Evolutionary conservation across 495 filamentous ascomycete genomes (phyloP), one percentile per base, ranked within the genome.

Genomic region (Penicillium riverlandense): DNA sequence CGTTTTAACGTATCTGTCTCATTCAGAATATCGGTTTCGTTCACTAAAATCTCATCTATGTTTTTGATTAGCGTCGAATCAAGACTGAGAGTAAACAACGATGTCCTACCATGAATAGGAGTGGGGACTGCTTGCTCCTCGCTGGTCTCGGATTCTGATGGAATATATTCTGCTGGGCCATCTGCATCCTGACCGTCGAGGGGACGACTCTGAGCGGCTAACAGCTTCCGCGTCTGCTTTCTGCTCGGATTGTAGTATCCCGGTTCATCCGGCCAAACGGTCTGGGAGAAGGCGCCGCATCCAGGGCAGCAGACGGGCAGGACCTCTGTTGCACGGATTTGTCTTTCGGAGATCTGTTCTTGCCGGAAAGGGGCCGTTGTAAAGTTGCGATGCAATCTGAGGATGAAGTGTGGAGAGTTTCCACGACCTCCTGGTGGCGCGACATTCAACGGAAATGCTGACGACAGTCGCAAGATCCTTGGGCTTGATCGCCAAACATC

Each of bases 251-350:
- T 67, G 63, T 86, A 96, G 65, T 80, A 96, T 35, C 92, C 92
- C 1, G 90, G 77, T 52, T 84, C 74, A 30, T 78, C 59, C n/a
- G 83, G 72, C 15, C 81, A 72, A 2, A 79, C 50, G 0, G 75
- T 84, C 55, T 97, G 92, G 38, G 84, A 76, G 44, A 84, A 77
- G 29, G 91, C 94, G 37, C 92, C 92, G 60, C 92, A 99, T 42
- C 92, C 92, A 14, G 85, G 80, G 58, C 92, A 99, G 52, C 59
- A 72, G 6, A 65, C 9, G 2, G 70, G 69, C 7, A 72, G 45
- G 12, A 49, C 15, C 32, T 61, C 46, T 6, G 49, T 43, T 22
- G 22, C 1, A 54, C 6, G 1, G 43, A 29, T 4, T 57, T 22
- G 22, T 22, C 4, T 6, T 22, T 22, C 22, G 22, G 22, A 6